phyloP scores from a whole-genome alignment of 1,284 basidiomycete genomes.

The Ganoderma sp. region DNA sequence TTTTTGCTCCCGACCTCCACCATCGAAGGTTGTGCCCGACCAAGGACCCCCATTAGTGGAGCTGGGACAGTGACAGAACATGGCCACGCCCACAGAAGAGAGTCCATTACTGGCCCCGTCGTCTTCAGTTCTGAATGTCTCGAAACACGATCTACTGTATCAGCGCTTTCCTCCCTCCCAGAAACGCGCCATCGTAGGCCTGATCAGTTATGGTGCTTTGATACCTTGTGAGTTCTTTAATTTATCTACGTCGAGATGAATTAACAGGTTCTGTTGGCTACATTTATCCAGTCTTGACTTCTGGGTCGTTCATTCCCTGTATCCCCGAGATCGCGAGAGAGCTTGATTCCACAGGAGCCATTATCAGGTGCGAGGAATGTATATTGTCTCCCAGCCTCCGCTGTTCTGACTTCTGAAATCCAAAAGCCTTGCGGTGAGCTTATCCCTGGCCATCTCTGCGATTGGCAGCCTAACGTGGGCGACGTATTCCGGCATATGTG shows the following conservation, averaged over 20 bases:
- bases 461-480: constrained; percentile 58
- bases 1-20: neutral
- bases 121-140: constrained; percentile 20
- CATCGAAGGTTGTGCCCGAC: neutral
- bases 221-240: constrained; percentile 51
- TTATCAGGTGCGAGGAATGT: constrained; percentile 55
- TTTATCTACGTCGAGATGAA: neutral
- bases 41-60: neutral
- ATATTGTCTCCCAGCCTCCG: neutral
- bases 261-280: neutral
- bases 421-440: constrained; percentile 49
- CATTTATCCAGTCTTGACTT: constrained; percentile 60
- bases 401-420: constrained; percentile 5
- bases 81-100: constrained; percentile 26
- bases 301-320: constrained; percentile 71
- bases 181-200: constrained; percentile 55
- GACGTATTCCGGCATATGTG: constrained; percentile 57
- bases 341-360: constrained; percentile 56
- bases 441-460: constrained; percentile 51
- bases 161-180: constrained; percentile 35
- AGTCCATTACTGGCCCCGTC: constrained; percentile 27
- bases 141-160: constrained; percentile 35
- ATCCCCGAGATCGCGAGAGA: constrained; percentile 72
- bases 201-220: constrained; percentile 59
- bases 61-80: constrained; percentile 1